Evolutionary conservation across 345 rosid genomes (phyloP).

Genomic region (Acer negundo): DNA sequence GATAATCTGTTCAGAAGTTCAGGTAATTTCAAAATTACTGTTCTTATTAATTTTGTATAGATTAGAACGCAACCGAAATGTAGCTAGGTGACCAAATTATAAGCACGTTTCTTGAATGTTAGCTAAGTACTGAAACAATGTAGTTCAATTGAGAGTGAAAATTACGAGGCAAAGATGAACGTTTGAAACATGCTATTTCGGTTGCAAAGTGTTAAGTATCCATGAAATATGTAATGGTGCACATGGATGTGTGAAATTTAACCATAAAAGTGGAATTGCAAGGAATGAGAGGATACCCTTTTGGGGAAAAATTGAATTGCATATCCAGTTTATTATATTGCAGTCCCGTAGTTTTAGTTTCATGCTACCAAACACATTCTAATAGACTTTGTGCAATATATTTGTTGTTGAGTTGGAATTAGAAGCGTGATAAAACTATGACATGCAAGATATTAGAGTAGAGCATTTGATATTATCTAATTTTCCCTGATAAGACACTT

Average conservation of each 20-base stretch:
- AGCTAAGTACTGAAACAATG: background rate
- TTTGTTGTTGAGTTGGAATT: background rate
- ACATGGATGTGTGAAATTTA: background rate
- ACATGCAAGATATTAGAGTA: background rate
- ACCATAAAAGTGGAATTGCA: background rate
- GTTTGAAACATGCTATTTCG: background rate
- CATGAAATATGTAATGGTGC: background rate
- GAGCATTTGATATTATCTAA: background rate
- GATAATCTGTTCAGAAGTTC: slow-evolving; percentile 40
- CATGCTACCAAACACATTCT: background rate
- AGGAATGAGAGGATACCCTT: background rate
- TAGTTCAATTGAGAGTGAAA: background rate
- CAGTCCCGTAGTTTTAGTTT: background rate
- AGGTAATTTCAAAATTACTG: slow-evolving; percentile 41
- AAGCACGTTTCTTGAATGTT: background rate
- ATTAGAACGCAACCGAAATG: background rate
- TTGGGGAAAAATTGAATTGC: background rate
- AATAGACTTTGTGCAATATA: background rate
- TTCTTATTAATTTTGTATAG: background rate
- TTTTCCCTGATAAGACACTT: background rate
- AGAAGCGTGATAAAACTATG: background rate
- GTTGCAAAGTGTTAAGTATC: background rate
- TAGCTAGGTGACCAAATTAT: background rate
- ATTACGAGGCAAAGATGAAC: background rate
- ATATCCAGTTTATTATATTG: background rate